Percentiles rank a stretch among this genome's conserved stretches.
Evolutionary conservation across 2,329 filamentous ascomycete species (phyloP).

Genomic region (Fusarium sp.): DNA sequence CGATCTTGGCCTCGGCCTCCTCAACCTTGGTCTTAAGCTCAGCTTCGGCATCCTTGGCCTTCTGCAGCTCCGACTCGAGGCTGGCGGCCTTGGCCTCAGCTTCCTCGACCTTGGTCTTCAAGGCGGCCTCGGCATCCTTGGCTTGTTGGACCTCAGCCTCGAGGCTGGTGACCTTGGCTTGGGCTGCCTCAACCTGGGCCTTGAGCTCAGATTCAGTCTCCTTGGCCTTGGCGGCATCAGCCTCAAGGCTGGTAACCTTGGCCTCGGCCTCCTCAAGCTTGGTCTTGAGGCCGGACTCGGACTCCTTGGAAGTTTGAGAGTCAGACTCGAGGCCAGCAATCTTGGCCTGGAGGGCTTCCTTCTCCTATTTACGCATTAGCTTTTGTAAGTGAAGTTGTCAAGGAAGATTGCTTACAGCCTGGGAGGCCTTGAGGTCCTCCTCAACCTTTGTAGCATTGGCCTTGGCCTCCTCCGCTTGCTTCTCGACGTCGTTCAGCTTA

Average conservation of each 20-base stretch:
- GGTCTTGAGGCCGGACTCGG: constrained; percentile 33
- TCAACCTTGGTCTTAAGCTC: constrained; percentile 29
- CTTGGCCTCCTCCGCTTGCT: constrained; percentile 50
- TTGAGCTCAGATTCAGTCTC: constrained; percentile 32
- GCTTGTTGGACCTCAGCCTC: constrained; percentile 14
- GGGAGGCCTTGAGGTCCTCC: constrained; percentile 50
- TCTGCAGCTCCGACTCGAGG: constrained; percentile 16
- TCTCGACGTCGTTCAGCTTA: constrained; percentile 47
- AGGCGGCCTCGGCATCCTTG: constrained; percentile 12
- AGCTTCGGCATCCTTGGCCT: constrained; percentile 14
- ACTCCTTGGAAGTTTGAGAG: constrained; percentile 33
- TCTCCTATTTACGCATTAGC: constrained; percentile 40
- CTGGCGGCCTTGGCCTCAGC: constrained; percentile 14
- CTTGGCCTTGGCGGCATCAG: constrained; percentile 32
- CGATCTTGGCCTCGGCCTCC: constrained; percentile 16
- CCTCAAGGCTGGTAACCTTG: constrained; percentile 20
- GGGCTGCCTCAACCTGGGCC: constrained; percentile 25
- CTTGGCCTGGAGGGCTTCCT: constrained; percentile 38
- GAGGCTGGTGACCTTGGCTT: constrained; percentile 10
- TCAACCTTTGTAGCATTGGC: constrained; percentile 52
- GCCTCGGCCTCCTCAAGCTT: constrained; percentile 36
- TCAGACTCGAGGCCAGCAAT: constrained; percentile 31
- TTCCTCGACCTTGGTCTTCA: constrained; percentile 32
- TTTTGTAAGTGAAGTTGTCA: not conserved
- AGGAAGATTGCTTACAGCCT: constrained; percentile 44